Conservation (phyloP, 2,329 filamentous ascomycete genomes). For the Phoma herbarum region DNA sequence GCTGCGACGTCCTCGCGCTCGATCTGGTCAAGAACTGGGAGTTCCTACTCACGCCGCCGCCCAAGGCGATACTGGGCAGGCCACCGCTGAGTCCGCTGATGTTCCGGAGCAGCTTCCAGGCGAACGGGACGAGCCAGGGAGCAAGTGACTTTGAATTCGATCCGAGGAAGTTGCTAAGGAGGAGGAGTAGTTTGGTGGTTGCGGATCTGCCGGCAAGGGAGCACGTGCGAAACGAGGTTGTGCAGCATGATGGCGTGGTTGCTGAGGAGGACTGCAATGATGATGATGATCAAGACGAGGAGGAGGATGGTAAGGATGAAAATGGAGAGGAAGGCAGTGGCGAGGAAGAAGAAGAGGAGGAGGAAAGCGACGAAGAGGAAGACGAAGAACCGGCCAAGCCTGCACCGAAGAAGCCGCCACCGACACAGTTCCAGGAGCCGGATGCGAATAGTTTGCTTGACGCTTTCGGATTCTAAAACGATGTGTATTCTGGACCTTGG, state of each 20-base stretch:
- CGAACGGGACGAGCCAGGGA: constrained; percentile 27
- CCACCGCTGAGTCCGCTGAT: constrained; percentile 41
- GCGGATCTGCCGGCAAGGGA: constrained; percentile 69
- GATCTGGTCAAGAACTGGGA: constrained; percentile 87
- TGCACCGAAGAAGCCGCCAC: constrained; percentile 67
- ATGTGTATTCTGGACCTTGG: not conserved
- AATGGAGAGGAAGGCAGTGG: constrained; percentile 30
- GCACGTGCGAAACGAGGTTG: constrained; percentile 33
- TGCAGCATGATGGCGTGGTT: constrained; percentile 26
- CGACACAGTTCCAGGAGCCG: constrained; percentile 90
- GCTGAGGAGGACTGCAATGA: constrained; percentile 32
- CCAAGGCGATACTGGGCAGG: constrained; percentile 26
- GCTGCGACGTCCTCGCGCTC: constrained; percentile 87
- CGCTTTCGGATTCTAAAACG: constrained; percentile 82
- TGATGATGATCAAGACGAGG: too few species aligned
- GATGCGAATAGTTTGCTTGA: constrained; percentile 87
- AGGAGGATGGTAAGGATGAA: constrained; percentile 49
- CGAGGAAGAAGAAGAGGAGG: constrained; percentile 45
- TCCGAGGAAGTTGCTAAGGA: constrained; percentile 72
- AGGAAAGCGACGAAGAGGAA: constrained; percentile 46
- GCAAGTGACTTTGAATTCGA: constrained; percentile 57
- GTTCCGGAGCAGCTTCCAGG: constrained; percentile 35
- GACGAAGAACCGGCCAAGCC: constrained; percentile 53
- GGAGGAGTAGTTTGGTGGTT: constrained; percentile 80
- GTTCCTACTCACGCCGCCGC: constrained; percentile 65